Evolutionary conservation across 2,329 filamentous ascomycete genomes (phyloP), one percentile per base, ranked within the genome.

Genomic region (Calonectria henricotiae): DNA sequence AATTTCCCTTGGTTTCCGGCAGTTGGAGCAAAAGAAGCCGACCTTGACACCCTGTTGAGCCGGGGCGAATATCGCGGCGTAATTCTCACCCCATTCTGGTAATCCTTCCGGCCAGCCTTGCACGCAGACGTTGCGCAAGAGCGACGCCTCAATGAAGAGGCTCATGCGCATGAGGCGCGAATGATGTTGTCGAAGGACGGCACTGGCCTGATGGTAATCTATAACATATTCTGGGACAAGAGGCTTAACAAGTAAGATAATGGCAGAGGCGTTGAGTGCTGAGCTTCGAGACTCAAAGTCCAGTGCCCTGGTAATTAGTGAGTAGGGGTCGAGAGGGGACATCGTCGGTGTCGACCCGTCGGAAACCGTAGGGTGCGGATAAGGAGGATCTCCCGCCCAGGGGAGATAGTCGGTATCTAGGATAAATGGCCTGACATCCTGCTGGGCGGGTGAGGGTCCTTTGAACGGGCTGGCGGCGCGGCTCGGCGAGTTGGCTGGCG

Each of bases 71-170:
- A 92, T 84, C 58, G 86, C 79, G 0, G 86, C 82, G 76, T 91
- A 91, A 60, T 85, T 85, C 0, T 87, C 85, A 2, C 87, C 87
- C 88, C 88, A 91, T 62, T 78, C 81, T 1, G 85, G 82, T 20
- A 90, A 77, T 1, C 84, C 84, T 0, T 81, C 82, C 0, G 88
- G 87, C 88, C 88, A 90, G 23, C 88, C 88, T n/a, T 82, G 82
- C 13, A 89, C 83, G 75, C 88, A 90, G 9, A 92, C 79, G 61
- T 92, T 92, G 2, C 90, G 88, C 17, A 92, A 82, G 0, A 90
- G 83, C 0, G 90, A 84, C 0, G 90, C 90, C 75, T 91, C 89
- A 25, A 88, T 83, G 75, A 91, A 91, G 41, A 90, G 84, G 27
- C 85, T 83, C 86, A 91, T 89, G 62, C 82, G 83, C 83, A 87